Base-by-base conservation (phyloP, 2,329 filamentous ascomycete genomes). In the Pezizomycotina sp. region DNA sequence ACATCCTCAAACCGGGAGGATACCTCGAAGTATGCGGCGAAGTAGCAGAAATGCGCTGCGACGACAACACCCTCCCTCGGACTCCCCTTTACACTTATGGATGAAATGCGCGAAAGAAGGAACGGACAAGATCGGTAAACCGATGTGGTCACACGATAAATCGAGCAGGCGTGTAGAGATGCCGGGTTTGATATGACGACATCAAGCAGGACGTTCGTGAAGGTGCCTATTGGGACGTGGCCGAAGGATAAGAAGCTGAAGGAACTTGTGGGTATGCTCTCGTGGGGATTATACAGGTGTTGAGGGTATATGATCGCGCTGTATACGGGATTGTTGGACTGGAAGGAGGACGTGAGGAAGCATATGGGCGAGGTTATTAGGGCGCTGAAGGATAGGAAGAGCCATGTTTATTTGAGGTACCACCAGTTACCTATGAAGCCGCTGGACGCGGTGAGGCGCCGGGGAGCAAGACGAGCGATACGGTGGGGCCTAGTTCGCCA, bases 1-100 rank as follows among this genome's bases (percentile, higher is more conserved):
- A 33, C 7, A 23, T 38, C 1, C 36, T 53, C n/a, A 64, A 63
- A 42, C 68, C 69, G 0, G 69, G 68, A 7, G 66, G 64, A 3
- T 72, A 47, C 43, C 47, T 53, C 29, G 53, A 55, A 37, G 48
- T 35, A 16, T 45, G 50, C 9, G 50, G 51, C 26, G 42, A 45
- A 19, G 44, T 45, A 1, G 34, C 48, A 22, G 47, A 41, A 26
- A 47, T 40, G 22, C 46, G 37, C 16, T 31, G 45, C 3, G 46
- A 51, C 13, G 43, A 44, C 13, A 41, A 41, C 6, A 39, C 33
- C 9, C 38, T 46, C 15, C 42, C 35, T 6, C n/a, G n/a, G n/a
- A n/a, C n/a, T n/a, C n/a, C n/a, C n/a, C n/a, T n/a, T n/a, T n/a
- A n/a, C n/a, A n/a, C n/a, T n/a, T n/a, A n/a, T n/a, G n/a, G n/a